These are phyloP conservation scores for Sphenostylis stenocarpa DNA, from an alignment of 306 rosid genomes.

Conservation along the genomic window DNA sequence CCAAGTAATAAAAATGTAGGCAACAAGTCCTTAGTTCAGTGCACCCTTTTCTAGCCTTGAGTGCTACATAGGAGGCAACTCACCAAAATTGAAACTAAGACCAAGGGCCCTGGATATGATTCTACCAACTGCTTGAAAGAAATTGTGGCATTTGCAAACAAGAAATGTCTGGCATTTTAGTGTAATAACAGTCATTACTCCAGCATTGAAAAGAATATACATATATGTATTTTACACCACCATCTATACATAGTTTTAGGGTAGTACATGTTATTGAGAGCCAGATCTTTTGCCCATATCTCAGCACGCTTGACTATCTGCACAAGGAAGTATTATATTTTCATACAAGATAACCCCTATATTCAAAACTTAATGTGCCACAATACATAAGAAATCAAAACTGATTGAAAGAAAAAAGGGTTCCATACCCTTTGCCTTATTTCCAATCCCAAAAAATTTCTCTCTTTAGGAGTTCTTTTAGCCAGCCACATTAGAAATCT, in stretches of 20 bases:
- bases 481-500: slow-evolving; percentile 89
- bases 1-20: not conserved
- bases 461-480: slow-evolving; percentile 56
- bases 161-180: slow-evolving; percentile 72
- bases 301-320: slow-evolving; percentile 88
- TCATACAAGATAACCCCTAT: not conserved
- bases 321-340: slow-evolving; percentile 30
- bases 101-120: slow-evolving; percentile 80
- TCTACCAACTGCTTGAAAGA: slow-evolving; percentile 74
- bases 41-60: not conserved
- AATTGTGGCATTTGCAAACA: slow-evolving; percentile 80
- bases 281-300: slow-evolving; percentile 79
- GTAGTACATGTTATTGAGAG: slow-evolving; percentile 71
- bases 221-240: slow-evolving; percentile 6
- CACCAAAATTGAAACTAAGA: slow-evolving; percentile 82
- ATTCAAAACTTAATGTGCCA: slow-evolving; percentile 18
- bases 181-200: slow-evolving; percentile 23
- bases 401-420: not conserved
- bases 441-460: slow-evolving; percentile 87
- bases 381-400: slow-evolving; percentile 28
- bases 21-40: slow-evolving; percentile 2
- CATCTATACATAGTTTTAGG: slow-evolving; percentile 31
- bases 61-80: slow-evolving; percentile 31
- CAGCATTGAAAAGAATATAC: not conserved
- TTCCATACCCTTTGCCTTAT: slow-evolving; percentile 71